Conservation (phyloP, 345 rosid genomes). For the Eucalyptus brandiana region DNA sequence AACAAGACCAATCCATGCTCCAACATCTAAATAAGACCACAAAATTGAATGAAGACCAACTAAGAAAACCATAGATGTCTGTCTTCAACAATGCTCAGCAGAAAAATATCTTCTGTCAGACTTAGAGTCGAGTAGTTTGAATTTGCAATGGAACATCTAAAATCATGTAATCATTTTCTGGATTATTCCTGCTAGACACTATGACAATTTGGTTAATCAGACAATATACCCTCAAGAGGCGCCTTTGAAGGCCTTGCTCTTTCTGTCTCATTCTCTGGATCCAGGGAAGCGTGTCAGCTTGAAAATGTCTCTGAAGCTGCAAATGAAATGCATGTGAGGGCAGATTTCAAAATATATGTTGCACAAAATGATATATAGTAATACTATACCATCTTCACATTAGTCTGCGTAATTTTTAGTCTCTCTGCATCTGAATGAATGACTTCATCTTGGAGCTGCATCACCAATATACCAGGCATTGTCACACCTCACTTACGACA, state of each 20-base stretch:
- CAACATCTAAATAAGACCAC: not conserved
- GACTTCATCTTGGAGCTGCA: conserved; percentile 31
- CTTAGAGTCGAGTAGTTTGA: not conserved
- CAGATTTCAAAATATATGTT: not conserved
- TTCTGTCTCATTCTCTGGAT: conserved; percentile 84
- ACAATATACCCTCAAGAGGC: conserved; percentile 61
- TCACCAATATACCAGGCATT: not conserved
- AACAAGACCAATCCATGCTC: not conserved
- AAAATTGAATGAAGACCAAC: not conserved
- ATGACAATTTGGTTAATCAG: not conserved
- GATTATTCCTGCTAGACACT: not conserved
- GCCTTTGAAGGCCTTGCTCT: conserved; percentile 93
- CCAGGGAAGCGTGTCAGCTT: conserved; percentile 89
- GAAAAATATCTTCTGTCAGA: not conserved
- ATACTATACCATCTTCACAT: conserved; percentile 66
- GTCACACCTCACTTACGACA: not conserved
- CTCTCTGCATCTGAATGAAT: conserved; percentile 91
- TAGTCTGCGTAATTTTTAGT: conserved; percentile 74
- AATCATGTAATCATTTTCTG: not conserved
- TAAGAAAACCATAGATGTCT: not conserved
- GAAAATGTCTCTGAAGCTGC: conserved; percentile 98
- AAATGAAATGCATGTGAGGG: not conserved
- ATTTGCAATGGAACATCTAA: not conserved
- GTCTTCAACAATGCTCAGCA: not conserved
- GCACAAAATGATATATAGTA: not conserved